Base-by-base conservation (phyloP, 1,139 yeast species). In the Debaryomyces nepalensis region DNA sequence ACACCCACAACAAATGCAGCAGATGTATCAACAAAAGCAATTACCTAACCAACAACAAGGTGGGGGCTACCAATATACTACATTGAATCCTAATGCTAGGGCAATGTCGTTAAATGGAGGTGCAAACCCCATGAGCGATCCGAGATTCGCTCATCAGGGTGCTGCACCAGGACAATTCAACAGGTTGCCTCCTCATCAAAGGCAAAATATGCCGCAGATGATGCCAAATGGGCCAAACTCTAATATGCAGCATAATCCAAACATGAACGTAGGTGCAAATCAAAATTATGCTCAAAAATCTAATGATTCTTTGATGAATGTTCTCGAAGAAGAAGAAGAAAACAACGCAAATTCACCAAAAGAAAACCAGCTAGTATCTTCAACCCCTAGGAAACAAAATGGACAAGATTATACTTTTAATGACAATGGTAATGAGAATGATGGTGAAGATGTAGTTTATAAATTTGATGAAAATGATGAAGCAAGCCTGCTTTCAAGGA, bases 31-130 rank as follows among this genome's bases (percentile, higher is more conserved):
- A 3, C 30, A 30, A 15, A 37, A 14, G 37, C 36, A 22, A 33
- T 29, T 22, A n/a, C 30, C 8, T 4, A 12, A 22, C 4, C 26
- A 21, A 14, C 37, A 23, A 10, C 36, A 20, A 15, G 12, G 11
- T 22, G 30, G 31, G 9, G 20, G 22, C 9, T 34, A 34, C 18
- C 26, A 4, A 15, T 18, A 12, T 15, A 15, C 15, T 9, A 16
- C 29, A 2, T n/a, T 68, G 48, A 71, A 61, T 19, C 60, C 64
- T n/a, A 32, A 42, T 20, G 79, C 81, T 1, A 58, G 77, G 33
- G 76, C 79, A 15, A 72, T 65, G 66, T 66, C 76, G 9, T 58
- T 73, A 30, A 64, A 68, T 1, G 67, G 67, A 3, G 53, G 53
- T n/a, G n/a, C n/a, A 1, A 68, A 68, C 45, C 73, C 73, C 9